These are phyloP conservation scores for Hibiscus trionum DNA, from an alignment of 345 rosid genomes.

Conservation along the genomic window DNA sequence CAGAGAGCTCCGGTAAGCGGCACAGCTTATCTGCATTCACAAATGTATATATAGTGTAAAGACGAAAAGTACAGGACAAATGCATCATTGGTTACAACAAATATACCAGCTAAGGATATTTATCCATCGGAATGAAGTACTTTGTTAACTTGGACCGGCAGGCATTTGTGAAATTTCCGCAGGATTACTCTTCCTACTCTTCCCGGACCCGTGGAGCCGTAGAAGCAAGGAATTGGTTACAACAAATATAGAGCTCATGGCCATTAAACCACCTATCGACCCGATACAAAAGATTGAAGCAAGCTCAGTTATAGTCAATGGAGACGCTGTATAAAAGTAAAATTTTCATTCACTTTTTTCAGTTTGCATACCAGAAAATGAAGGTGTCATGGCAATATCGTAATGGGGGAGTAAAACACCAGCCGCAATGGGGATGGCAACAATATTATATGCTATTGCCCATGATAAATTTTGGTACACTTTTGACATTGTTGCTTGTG, in stretches of 20 bases:
- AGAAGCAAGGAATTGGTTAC: conserved; percentile 83
- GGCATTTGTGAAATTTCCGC: not conserved
- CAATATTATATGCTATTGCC: conserved; percentile 74
- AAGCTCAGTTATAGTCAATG: not conserved
- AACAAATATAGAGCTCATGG: conserved; percentile 79
- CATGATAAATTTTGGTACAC: conserved; percentile 87
- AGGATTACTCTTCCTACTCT: conserved; percentile 15
- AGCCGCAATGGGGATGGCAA: conserved; percentile 86
- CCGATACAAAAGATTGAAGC: not conserved
- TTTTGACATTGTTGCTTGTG: conserved; percentile 80
- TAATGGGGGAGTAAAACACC: conserved; percentile 77
- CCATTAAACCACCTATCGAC: conserved; percentile 80
- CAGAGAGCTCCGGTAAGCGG: too few relatives aligned
- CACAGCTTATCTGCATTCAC: too few relatives aligned
- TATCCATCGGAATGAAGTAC: not conserved
- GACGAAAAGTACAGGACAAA: not conserved
- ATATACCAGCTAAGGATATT: not conserved
- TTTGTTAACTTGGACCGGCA: not conserved
- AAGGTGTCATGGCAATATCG: conserved; percentile 88
- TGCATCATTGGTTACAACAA: not conserved
- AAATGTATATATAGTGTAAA: not conserved
- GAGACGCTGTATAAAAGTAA: not conserved
- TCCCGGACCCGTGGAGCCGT: conserved; percentile 43
- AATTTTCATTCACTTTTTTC: not conserved
- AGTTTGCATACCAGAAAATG: conserved; percentile 58